Conservation (phyloP, 2,329 filamentous ascomycete genomes). For the Alternaria sp. region DNA sequence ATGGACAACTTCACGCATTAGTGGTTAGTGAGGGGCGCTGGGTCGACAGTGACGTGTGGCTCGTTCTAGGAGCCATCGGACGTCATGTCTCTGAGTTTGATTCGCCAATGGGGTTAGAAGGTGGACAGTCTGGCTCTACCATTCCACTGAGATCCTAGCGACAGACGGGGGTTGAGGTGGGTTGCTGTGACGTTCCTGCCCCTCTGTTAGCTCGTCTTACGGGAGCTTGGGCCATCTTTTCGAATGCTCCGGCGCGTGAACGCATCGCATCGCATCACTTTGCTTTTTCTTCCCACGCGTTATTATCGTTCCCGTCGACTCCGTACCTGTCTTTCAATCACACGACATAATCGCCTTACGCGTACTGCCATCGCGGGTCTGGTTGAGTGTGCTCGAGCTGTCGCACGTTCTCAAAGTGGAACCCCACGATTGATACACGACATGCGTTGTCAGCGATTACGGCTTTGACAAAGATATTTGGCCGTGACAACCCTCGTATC, state of each 20-base stretch:
- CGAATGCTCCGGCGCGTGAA: conserved; percentile 6
- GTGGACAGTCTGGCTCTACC: conserved; percentile 33
- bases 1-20: conserved; percentile 31
- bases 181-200: conserved; percentile 23
- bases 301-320: neutral
- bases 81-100: conserved; percentile 28
- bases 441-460: conserved; percentile 42
- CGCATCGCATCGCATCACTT: neutral
- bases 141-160: conserved; percentile 27
- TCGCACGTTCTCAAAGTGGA: conserved; percentile 5
- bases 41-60: conserved; percentile 40
- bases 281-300: conserved; percentile 1
- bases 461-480: conserved; percentile 30
- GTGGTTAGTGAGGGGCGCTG: conserved; percentile 40
- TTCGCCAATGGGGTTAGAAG: conserved; percentile 30
- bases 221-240: conserved; percentile 24
- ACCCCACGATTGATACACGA: conserved; percentile 11
- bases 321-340: neutral
- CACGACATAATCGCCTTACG: neutral
- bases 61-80: conserved; percentile 17
- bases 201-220: conserved; percentile 14
- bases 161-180: conserved; percentile 29
- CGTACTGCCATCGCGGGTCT: neutral
- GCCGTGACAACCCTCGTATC: neutral
- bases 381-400: neutral